Evolutionary conservation across 2,329 filamentous ascomycete species (phyloP), one percentile per base, ranked within the genome.

Genomic region (Aspergillus transmontanensis): DNA sequence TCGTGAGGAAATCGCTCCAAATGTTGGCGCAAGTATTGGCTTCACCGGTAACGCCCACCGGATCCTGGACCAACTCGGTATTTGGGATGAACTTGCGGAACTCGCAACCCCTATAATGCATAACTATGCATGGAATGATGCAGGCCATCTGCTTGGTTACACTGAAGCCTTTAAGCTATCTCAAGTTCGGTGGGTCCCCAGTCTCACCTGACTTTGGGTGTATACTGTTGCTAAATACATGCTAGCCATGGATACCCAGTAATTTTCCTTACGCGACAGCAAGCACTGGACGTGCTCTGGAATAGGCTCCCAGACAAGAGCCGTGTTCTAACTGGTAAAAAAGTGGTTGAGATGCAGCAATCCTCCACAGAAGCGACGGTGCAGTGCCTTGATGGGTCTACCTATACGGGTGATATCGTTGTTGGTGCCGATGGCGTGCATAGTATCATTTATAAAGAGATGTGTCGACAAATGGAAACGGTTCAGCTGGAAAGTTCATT

Each of bases 21-120:
- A 79, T 23, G 72, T 81, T 0, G 85, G 85, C 0, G 83, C 83
- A 0, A 80, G 77, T 4, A 83, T 87, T 32, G 82, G 76, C 1
- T 66, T 86, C 0, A 64, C 78, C 0, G 75, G 84, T 0, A 76
- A 81, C 21, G 81, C 81, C 0, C 61, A 72, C 4, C 75, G 80
- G 0, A 80, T 86, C 7, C 68, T 86, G 0, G 84, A 86, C 57
- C 85, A 87, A 68, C 68, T 87, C 0, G 84, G 82, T 36, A 14
- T 36, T 2, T 36, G 34, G 34, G 34, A 36, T 36, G 34, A 16
- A 36, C 34, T 36, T 16, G 34, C 34, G 1, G 34, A 36, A 16
- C 34, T 36, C 34, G 34, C 34, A 16, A 36, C 34, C 12, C 5
- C 34, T 5, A 36, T 36, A 0, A 62, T 76, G 30, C 79, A 66